Conservation (phyloP, 2,329 filamentous ascomycete genomes). For the Trichophyton equinum region DNA sequence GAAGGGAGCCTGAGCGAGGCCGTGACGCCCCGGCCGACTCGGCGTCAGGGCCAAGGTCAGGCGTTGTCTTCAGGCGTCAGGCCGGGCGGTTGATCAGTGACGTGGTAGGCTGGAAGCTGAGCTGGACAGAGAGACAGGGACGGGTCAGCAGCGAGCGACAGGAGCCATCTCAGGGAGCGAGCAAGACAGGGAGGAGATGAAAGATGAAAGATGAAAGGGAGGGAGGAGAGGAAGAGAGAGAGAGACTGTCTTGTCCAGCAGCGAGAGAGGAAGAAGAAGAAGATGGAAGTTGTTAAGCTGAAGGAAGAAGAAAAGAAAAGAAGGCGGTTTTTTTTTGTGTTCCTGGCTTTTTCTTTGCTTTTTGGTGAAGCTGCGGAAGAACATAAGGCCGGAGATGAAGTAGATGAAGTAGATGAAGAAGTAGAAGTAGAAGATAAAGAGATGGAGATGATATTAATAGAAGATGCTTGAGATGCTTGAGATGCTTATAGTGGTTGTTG, state of each 20-base stretch:
- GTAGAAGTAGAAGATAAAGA: background rate
- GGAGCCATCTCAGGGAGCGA: background rate
- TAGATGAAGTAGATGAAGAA: background rate
- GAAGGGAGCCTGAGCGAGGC: no score
- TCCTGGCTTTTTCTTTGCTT: background rate
- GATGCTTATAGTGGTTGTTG: no score
- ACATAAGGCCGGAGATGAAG: background rate
- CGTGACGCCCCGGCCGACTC: background rate
- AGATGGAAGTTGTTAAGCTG: no score
- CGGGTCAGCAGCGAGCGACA: background rate
- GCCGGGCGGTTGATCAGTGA: slow-evolving; percentile 1
- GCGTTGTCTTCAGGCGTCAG: slow-evolving; percentile 17
- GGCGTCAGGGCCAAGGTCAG: slow-evolving; percentile 16
- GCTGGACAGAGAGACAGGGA: background rate
- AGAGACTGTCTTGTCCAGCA: background rate
- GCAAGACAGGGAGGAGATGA: background rate
- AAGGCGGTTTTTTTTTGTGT: background rate
- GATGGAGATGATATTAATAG: background rate
- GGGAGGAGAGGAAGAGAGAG: background rate
- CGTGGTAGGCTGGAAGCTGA: background rate
- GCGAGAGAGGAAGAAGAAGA: no score
- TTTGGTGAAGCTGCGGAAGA: background rate
- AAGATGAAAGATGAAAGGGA: background rate
- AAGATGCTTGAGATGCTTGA: no score
- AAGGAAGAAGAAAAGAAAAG: background rate